phyloP scores from a whole-genome alignment of 2,329 filamentous ascomycete genomes.

The Podosphaera aphanis region DNA sequence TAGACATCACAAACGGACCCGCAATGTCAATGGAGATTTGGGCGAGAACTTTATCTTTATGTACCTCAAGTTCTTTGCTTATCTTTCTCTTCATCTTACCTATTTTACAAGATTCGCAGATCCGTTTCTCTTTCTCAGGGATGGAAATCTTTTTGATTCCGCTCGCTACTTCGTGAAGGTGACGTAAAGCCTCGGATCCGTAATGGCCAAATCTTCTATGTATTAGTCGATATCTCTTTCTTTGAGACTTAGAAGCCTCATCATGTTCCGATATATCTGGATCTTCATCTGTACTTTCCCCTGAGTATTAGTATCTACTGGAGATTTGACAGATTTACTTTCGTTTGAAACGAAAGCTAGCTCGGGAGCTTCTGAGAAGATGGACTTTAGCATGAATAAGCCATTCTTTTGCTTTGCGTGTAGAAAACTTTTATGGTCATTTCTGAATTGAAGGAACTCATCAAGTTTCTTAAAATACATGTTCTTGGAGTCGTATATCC shows the following conservation, averaged over 20 bases:
- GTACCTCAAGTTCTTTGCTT: not conserved
- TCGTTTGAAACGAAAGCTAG: no score
- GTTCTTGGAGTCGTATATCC: no score
- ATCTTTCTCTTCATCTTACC: not conserved
- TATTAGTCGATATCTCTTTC: not conserved
- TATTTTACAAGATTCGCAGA: not conserved
- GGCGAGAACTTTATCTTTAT: not conserved
- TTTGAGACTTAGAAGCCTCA: not conserved
- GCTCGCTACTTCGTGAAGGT: not conserved
- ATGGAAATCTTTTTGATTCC: not conserved
- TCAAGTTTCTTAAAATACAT: no score
- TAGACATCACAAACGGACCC: not conserved
- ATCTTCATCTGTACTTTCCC: not conserved
- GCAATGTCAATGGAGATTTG: not conserved
- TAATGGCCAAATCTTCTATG: not conserved
- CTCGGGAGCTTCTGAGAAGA: no score
- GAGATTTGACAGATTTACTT: no score
- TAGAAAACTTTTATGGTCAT: no score
- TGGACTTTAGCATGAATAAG: no score
- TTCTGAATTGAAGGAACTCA: no score
- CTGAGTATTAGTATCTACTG: no score
- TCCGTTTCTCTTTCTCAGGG: not conserved
- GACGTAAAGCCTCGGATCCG: not conserved
- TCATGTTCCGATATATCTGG: not conserved
- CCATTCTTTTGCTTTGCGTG: no score